Conservation (phyloP, 129 eudicot genomes). For the Artemisia argyi region DNA sequence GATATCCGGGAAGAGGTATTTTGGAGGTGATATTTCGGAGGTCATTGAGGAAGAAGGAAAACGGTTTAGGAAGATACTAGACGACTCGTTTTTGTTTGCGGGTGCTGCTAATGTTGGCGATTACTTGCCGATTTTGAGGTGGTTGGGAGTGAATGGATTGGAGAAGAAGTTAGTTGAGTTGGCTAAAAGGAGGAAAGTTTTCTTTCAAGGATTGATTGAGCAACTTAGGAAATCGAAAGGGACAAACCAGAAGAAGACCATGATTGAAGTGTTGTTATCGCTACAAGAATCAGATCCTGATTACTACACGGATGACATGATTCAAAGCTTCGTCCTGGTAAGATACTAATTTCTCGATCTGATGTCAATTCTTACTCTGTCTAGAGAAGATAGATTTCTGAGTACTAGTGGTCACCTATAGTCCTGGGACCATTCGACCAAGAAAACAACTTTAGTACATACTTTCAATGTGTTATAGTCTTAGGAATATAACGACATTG, state of each 20-base stretch:
- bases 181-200: constrained; percentile 17
- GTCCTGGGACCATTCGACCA: constrained; percentile 1
- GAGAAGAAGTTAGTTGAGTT: constrained; percentile 13
- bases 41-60: constrained; percentile 28
- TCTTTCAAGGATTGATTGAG: constrained; percentile 30
- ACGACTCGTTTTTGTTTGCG: constrained; percentile 17
- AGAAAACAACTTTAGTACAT: too few relatives aligned
- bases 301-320: constrained; percentile 11
- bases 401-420: background rate
- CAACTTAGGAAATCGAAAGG: constrained; percentile 20
- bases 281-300: constrained; percentile 36
- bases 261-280: constrained; percentile 34
- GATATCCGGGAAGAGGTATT: constrained; percentile 37
- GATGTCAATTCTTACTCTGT: too few relatives aligned
- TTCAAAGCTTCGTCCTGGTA: constrained; percentile 32
- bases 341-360: background rate
- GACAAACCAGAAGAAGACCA: constrained; percentile 12
- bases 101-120: constrained; percentile 25
- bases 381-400: too few relatives aligned
- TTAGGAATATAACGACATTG: too few relatives aligned
- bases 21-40: constrained; percentile 25
- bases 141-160: constrained; percentile 26
- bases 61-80: constrained; percentile 23
- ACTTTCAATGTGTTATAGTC: too few relatives aligned
- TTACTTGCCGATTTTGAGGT: constrained; percentile 27